Percentiles rank a stretch among this genome's conserved stretches.
Conservation (phyloP, 1,139 yeast genomes). For the Saccharomyces uvarum region DNA sequence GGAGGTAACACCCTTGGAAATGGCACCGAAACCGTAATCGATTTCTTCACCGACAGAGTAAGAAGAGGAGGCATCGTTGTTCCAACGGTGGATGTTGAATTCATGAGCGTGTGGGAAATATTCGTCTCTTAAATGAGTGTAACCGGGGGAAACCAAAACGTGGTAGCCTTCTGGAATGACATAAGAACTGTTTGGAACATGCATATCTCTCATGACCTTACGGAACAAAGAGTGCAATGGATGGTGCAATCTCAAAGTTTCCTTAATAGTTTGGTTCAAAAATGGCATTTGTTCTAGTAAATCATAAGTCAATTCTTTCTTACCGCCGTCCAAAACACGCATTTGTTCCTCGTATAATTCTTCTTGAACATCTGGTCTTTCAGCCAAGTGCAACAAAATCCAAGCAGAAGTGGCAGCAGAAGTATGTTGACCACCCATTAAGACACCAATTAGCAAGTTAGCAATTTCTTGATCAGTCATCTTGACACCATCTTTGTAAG, state of each 20-base stretch:
- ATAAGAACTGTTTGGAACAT: constrained; percentile 71
- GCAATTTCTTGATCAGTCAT: constrained; percentile 97
- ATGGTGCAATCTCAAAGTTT: constrained; percentile 89
- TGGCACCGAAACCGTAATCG: constrained; percentile 93
- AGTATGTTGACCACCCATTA: constrained; percentile 99
- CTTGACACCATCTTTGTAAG: constrained; percentile 84
- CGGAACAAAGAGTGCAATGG: constrained; percentile 95
- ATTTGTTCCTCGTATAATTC: constrained; percentile 68
- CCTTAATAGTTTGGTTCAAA: constrained; percentile 76
- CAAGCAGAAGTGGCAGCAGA: constrained; percentile 95
- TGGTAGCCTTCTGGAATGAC: constrained; percentile 86
- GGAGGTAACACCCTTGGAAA: constrained; percentile 89
- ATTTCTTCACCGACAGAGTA: constrained; percentile 44
- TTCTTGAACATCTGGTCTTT: constrained; percentile 74
- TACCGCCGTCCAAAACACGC: constrained; percentile 50
- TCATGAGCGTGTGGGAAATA: constrained; percentile 67
- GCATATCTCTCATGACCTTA: constrained; percentile 70
- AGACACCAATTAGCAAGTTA: constrained; percentile 82
- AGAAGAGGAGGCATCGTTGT: constrained; percentile 39
- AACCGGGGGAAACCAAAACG: constrained; percentile 91
- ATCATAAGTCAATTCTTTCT: constrained; percentile 65
- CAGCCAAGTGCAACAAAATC: constrained; percentile 86
- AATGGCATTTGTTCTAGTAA: constrained; percentile 74
- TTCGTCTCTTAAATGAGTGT: constrained; percentile 65
- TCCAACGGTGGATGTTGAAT: constrained; percentile 90